These are phyloP conservation scores for Fusarium concolor DNA, from an alignment of 2,329 filamentous ascomycete genomes.

Conservation along the genomic window DNA sequence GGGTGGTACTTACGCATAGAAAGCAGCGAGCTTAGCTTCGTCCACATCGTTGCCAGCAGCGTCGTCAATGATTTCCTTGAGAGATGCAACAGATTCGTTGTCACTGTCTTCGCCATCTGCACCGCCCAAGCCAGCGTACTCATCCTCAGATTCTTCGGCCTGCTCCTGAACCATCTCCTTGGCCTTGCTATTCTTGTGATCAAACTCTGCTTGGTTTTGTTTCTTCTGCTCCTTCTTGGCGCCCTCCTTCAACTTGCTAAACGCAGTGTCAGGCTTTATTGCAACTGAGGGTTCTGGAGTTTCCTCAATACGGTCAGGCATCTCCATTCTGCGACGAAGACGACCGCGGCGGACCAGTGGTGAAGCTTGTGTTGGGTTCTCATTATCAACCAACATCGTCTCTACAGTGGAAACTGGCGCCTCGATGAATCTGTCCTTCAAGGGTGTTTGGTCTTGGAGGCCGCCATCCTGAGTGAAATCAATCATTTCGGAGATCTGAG, in stretches of 20 bases:
- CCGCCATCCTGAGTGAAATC: slow-evolving; percentile 86
- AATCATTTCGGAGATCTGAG: slow-evolving; percentile 76
- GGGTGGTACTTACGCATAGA: slow-evolving; percentile 80
- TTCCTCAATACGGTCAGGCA: slow-evolving; percentile 38
- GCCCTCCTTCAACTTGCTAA: slow-evolving; percentile 76
- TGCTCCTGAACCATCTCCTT: slow-evolving; percentile 91
- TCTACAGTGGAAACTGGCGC: slow-evolving; percentile 76
- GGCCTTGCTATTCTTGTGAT: slow-evolving; percentile 89
- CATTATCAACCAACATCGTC: slow-evolving; percentile 66
- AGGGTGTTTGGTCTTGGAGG: slow-evolving; percentile 78
- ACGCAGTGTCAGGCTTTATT: slow-evolving; percentile 61
- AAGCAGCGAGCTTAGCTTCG: slow-evolving; percentile 83
- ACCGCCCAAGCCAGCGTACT: slow-evolving; percentile 94
- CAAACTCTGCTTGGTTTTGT: slow-evolving; percentile 67
- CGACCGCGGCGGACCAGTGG: slow-evolving; percentile 72
- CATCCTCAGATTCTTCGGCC: slow-evolving; percentile 97
- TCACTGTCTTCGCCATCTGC: slow-evolving; percentile 88
- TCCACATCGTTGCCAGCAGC: slow-evolving; percentile 80
- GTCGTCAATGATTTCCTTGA: slow-evolving; percentile 92
- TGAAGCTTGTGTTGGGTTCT: slow-evolving; percentile 66
- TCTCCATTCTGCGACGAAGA: slow-evolving; percentile 58
- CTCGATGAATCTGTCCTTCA: slow-evolving; percentile 74
- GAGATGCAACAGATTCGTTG: slow-evolving; percentile 74
- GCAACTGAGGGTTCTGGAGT: slow-evolving; percentile 31
- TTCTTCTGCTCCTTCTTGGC: slow-evolving; percentile 67